Evolutionary conservation across 106 monocot genomes (phyloP).

Genomic region (Platanthera zijinensis): DNA sequence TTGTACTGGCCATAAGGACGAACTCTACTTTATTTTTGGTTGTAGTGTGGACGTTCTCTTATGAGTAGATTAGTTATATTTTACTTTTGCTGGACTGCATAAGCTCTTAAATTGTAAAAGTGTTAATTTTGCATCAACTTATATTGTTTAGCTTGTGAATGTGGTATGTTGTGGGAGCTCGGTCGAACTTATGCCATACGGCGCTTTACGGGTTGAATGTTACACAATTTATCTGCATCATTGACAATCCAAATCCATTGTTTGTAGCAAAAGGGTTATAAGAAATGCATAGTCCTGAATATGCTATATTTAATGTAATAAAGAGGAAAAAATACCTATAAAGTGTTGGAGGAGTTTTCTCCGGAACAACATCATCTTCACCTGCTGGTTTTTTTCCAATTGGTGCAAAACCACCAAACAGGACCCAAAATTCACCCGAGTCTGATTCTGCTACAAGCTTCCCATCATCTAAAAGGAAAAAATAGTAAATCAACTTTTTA

Average conservation of each 20-base stretch:
- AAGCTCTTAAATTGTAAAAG: too few relatives aligned
- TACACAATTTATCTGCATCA: neutral
- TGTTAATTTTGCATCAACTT: too few relatives aligned
- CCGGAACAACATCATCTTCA: constrained; percentile 19
- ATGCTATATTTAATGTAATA: neutral
- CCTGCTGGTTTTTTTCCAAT: constrained; percentile 21
- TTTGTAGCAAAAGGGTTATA: neutral
- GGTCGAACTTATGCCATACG: too few relatives aligned
- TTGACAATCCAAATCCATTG: neutral
- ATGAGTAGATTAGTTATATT: too few relatives aligned
- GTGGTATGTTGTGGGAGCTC: too few relatives aligned
- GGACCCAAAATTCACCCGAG: constrained; percentile 33
- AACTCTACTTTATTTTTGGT: too few relatives aligned
- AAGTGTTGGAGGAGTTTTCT: constrained; percentile 17
- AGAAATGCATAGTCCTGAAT: neutral
- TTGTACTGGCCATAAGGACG: too few relatives aligned
- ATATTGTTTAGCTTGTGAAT: too few relatives aligned
- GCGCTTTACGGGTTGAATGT: too few relatives aligned
- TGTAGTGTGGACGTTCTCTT: too few relatives aligned
- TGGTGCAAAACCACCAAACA: constrained; percentile 31
- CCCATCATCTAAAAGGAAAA: constrained; percentile 30
- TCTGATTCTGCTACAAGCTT: constrained; percentile 38
- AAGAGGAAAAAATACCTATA: constrained; percentile 15
- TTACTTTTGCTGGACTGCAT: too few relatives aligned
- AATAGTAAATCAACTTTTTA: neutral